Conservation (phyloP, 2,329 filamentous ascomycete genomes). For the Trichoderma semiorbis region DNA sequence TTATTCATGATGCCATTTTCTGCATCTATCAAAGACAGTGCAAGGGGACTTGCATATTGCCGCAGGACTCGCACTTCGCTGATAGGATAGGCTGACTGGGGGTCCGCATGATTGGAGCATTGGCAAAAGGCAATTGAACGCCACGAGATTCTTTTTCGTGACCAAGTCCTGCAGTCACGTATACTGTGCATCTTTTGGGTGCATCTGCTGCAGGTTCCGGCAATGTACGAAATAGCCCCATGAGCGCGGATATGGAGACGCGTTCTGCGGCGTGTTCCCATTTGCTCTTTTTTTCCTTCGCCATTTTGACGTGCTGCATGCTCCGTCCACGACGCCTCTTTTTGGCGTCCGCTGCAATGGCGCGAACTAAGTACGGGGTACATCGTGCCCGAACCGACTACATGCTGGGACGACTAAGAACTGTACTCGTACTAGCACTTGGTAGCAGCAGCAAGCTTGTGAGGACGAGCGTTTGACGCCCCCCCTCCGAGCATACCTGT, state of each 20-base stretch:
- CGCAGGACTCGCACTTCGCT: not conserved
- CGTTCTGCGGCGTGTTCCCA: constrained; percentile 3
- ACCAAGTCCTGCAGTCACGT: not conserved
- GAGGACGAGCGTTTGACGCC: not conserved
- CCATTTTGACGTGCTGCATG: not conserved
- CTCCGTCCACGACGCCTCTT: not conserved
- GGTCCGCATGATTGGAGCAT: not conserved
- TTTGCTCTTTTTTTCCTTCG: not conserved
- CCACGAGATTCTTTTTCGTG: not conserved
- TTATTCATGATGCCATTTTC: not conserved
- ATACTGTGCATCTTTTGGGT: not conserved
- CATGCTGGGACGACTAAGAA: not conserved
- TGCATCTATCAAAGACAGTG: not conserved
- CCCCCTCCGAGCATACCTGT: not conserved
- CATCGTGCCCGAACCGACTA: constrained; percentile 10
- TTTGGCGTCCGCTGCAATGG: not conserved
- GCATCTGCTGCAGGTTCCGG: not conserved
- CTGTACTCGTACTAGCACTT: not conserved
- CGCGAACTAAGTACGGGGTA: not conserved
- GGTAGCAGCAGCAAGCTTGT: not conserved
- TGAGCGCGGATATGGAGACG: constrained; percentile 10
- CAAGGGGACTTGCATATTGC: not conserved
- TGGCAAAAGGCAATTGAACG: not conserved
- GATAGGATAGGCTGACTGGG: not conserved
- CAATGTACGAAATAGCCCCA: not conserved